Evolutionary conservation across 345 rosid genomes (phyloP).

Genomic region (Eucalyptus fibrosa): DNA sequence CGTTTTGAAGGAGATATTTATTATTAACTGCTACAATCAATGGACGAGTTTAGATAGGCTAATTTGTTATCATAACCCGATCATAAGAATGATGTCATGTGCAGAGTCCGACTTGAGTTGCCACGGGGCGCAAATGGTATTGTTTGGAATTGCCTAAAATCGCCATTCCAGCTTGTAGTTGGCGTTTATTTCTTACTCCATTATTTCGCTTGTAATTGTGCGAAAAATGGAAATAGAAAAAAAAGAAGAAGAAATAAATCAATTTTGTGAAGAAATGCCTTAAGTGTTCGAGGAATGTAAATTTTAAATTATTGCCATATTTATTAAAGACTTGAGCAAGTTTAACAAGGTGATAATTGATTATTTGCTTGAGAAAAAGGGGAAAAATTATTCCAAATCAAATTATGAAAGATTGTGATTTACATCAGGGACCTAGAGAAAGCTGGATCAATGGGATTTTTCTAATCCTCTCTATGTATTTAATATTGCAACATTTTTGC

Average conservation of each 20-base stretch:
- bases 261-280: neutral
- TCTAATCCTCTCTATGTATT: no score
- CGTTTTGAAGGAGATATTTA: neutral
- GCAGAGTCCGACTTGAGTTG: neutral
- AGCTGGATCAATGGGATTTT: no score
- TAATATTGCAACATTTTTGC: neutral
- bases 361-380: no score
- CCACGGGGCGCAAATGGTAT: neutral
- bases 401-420: no score
- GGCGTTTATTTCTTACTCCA: neutral
- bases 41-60: fast-evolving
- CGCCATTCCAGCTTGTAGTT: fast-evolving
- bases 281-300: no score
- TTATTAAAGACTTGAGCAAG: no score
- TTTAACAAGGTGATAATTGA: no score
- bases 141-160: neutral
- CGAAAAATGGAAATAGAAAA: neutral
- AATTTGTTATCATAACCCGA: neutral
- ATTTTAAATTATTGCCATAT: no score
- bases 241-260: no score
- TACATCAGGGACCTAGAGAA: no score
- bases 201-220: neutral
- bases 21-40: neutral
- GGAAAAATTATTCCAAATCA: no score
- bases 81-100: neutral